These are phyloP conservation scores for Phyllosticta citrichinensis DNA, from an alignment of 2,329 filamentous ascomycete species.

Conservation along the genomic window DNA sequence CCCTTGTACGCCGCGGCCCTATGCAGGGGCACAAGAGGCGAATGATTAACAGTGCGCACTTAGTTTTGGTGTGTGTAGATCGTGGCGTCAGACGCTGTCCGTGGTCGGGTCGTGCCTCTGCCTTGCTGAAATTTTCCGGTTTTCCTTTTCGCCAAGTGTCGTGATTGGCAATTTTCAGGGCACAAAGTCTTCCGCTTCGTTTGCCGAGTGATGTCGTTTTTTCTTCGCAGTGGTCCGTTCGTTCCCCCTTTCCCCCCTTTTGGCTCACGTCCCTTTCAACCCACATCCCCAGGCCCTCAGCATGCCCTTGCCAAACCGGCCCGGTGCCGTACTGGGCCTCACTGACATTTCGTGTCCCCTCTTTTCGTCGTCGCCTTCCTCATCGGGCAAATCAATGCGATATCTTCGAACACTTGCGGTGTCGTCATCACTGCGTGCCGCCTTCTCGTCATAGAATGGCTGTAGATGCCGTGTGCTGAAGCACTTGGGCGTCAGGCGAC, in stretches of 20 bases:
- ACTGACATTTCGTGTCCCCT: not conserved
- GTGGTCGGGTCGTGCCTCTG: not conserved
- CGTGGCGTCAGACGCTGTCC: not conserved
- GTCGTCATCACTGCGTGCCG: conserved; percentile 14
- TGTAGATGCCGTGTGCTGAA: conserved; percentile 21
- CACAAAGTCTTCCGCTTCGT: not conserved
- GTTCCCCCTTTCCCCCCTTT: not conserved
- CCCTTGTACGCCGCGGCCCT: not conserved
- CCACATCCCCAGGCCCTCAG: not conserved
- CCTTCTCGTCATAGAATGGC: conserved; percentile 22
- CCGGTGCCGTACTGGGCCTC: not conserved
- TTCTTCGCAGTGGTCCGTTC: not conserved
- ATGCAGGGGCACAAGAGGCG: not conserved
- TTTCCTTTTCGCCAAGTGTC: not conserved
- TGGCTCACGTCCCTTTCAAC: not conserved
- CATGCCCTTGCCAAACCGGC: not conserved
- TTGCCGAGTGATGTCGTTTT: not conserved
- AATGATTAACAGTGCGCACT: not conserved
- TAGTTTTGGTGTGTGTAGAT: not conserved
- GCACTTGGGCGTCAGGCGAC: conserved; percentile 23
- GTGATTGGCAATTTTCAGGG: not conserved
- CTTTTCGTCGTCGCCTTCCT: conserved; percentile 13
- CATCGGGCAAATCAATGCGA: conserved; percentile 22
- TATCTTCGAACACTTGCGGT: conserved; percentile 28
- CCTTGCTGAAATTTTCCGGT: not conserved